phyloP scores from a whole-genome alignment of 108 stramenopile genomes.

The Pseudonitzschia pungens region DNA sequence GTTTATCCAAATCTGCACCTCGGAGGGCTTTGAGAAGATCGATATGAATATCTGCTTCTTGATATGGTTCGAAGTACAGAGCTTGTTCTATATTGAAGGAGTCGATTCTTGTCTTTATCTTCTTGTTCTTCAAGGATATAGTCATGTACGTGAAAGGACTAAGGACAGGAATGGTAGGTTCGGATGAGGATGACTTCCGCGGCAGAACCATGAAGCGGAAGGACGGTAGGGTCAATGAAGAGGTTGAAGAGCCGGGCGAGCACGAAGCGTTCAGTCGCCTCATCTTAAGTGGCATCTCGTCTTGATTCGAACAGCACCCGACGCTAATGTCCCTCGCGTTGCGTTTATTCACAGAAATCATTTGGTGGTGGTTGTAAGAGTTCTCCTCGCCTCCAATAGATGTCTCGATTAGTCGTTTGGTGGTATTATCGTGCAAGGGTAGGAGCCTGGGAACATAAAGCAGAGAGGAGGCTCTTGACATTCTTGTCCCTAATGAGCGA shows the following conservation, averaged over 20 bases:
- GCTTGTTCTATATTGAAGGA: conserved; percentile 18
- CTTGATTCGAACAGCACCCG: too few relatives aligned
- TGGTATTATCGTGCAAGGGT: too few relatives aligned
- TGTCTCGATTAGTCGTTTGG: too few relatives aligned
- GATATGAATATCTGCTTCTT: conserved; percentile 16
- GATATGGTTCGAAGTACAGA: conserved; percentile 28
- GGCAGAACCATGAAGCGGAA: neutral
- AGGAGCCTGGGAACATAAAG: too few relatives aligned
- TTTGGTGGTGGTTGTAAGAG: too few relatives aligned
- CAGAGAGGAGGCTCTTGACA: too few relatives aligned
- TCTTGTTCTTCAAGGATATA: conserved; percentile 12
- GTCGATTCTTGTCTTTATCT: conserved; percentile 10
- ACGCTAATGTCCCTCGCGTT: too few relatives aligned
- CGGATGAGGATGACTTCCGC: neutral
- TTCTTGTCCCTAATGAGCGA: too few relatives aligned
- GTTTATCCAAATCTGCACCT: neutral
- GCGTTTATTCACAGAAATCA: too few relatives aligned
- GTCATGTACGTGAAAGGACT: conserved; percentile 17
- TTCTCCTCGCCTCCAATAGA: too few relatives aligned
- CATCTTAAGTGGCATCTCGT: too few relatives aligned
- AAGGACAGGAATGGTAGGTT: neutral
- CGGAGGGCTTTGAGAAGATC: conserved; percentile 14
- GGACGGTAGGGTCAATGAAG: conserved; percentile 6
- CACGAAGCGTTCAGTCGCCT: too few relatives aligned
- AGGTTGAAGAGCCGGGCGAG: neutral